phyloP scores from a whole-genome alignment of 1,284 basidiomycete genomes.

The Austropuccinia psidii region DNA sequence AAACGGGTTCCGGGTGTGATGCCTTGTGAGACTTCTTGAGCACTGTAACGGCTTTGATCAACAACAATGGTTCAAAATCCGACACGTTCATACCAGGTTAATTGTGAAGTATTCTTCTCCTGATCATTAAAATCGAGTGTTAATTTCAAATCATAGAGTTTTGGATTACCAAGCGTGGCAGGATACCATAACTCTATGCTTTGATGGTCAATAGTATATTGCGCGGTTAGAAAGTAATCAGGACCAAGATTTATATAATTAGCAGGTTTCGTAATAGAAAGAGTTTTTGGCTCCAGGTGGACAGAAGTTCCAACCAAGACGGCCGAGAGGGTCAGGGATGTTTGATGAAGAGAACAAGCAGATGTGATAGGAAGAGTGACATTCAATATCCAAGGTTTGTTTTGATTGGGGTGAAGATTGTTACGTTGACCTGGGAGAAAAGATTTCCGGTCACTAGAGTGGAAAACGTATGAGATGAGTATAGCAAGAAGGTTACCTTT shows the following conservation, averaged over 20 bases:
- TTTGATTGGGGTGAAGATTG: slow-evolving; percentile 41
- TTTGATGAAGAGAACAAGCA: slow-evolving; percentile 1
- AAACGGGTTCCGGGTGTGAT: slow-evolving; percentile 40
- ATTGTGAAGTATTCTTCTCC: slow-evolving; percentile 3
- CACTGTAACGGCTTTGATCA: slow-evolving; percentile 39
- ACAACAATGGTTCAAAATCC: slow-evolving; percentile 43
- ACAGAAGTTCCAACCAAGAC: slow-evolving; percentile 26
- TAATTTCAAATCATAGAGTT: slow-evolving; percentile 39
- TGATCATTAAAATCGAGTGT: neutral
- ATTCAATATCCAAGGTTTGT: slow-evolving; percentile 43
- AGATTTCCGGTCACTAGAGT: too few species aligned
- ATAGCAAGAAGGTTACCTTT: too few species aligned
- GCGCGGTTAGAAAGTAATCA: slow-evolving; percentile 38
- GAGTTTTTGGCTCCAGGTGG: neutral
- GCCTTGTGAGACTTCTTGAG: slow-evolving; percentile 35
- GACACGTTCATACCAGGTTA: slow-evolving; percentile 37
- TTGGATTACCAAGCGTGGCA: slow-evolving; percentile 39
- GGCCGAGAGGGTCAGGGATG: slow-evolving; percentile 35
- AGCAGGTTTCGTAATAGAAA: neutral
- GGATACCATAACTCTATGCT: slow-evolving; percentile 43
- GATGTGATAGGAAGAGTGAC: slow-evolving; percentile 41
- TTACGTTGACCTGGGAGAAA: slow-evolving; percentile 40
- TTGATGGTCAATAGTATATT: slow-evolving; percentile 33
- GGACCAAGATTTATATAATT: slow-evolving; percentile 36
- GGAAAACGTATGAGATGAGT: too few species aligned